Evolutionary conservation across 306 rosid species (phyloP), one percentile per base, ranked within the genome.

Genomic region (Cucurbita maxima): DNA sequence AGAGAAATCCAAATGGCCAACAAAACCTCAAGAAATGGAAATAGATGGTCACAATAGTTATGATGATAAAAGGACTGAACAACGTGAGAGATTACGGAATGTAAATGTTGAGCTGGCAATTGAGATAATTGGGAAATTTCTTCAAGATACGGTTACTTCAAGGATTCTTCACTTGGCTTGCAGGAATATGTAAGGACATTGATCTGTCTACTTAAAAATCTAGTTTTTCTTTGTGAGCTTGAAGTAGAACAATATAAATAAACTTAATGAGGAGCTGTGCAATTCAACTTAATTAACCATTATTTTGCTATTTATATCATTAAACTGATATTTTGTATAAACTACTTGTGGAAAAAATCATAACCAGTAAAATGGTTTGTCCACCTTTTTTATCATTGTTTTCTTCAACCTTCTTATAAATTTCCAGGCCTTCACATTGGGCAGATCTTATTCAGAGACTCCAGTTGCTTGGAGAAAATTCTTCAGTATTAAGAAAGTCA

Each of bases 371-470:
- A 67, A 44, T 67, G 56, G 41, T 30, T 45, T 18, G 25, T 19
- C 13, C n/a, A 38, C 36, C 25, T 52, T 5, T 54, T 38, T 7
- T 45, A 34, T 16, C 44, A 7, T 48, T 55, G 16, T 30, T 40
- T 48, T 50, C 58, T 43, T n/a, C 54, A 76, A 41, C 72, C 61
- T 76, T 74, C 76, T 76, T 30, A 51, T 54, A 71, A 53, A 77
- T 80, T 58, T 83, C 13, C 87, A 91, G 99, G 95, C 86, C 88
- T 58, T 74, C 79, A 57, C 97, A 88, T 77, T 94, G 99, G 97
- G 76, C 43, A 61, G 81, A 79, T 73, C 88, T 94, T 82, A 83
- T 79, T 56, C 87, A 76, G 82, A 81, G 86, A 77, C 74, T 94
- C 77, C 87, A 47, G 77, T 74, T 91, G 54, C 86, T 94, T 59